A percentile compares a stretch with the other conserved stretches of the same genome.
Evolutionary conservation across 768 basidiomycete genomes (phyloP).

Genomic region (Suillus luteus): DNA sequence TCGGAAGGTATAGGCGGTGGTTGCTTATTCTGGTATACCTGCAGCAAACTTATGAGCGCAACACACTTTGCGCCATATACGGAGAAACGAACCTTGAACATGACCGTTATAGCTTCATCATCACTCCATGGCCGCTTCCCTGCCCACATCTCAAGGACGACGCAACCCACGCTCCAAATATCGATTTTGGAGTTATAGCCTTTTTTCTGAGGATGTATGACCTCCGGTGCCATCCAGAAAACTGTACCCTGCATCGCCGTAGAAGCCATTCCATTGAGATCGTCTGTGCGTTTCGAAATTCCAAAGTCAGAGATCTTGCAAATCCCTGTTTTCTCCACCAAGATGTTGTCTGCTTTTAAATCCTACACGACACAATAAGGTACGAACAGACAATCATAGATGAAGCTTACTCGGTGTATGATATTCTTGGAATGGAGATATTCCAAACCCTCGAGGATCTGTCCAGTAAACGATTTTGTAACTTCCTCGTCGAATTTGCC

Average conservation of each 20-base stretch:
- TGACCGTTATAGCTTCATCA: conserved; percentile 87
- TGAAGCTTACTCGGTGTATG: conserved; percentile 73
- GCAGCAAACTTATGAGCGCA: conserved; percentile 8
- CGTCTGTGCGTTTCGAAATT: conserved; percentile 94
- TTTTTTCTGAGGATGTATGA: conserved; percentile 82
- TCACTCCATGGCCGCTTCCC: conserved; percentile 94
- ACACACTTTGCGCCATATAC: not conserved
- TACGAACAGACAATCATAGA: conserved; percentile 4
- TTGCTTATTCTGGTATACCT: conserved; percentile 85
- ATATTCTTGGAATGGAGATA: conserved; percentile 93
- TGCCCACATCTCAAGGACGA: conserved; percentile 99
- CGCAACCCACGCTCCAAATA: conserved; percentile 98
- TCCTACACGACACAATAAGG: conserved; percentile 52
- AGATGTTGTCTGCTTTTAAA: conserved; percentile 96
- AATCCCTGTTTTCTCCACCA: conserved; percentile 87
- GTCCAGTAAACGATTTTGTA: conserved; percentile 87
- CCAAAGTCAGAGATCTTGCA: conserved; percentile 99
- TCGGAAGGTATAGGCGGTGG: conserved; percentile 90
- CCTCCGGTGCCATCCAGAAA: conserved; percentile 99
- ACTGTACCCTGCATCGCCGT: conserved; percentile 98
- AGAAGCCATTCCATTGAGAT: conserved; percentile 75
- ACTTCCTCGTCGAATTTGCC: conserved; percentile 93
- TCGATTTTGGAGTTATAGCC: conserved; percentile 98
- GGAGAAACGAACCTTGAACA: conserved; percentile 75
- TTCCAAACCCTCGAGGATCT: conserved; percentile 89